Base-by-base conservation (phyloP, 1,284 basidiomycete genomes). In the Coniferiporia sulphurascens region DNA sequence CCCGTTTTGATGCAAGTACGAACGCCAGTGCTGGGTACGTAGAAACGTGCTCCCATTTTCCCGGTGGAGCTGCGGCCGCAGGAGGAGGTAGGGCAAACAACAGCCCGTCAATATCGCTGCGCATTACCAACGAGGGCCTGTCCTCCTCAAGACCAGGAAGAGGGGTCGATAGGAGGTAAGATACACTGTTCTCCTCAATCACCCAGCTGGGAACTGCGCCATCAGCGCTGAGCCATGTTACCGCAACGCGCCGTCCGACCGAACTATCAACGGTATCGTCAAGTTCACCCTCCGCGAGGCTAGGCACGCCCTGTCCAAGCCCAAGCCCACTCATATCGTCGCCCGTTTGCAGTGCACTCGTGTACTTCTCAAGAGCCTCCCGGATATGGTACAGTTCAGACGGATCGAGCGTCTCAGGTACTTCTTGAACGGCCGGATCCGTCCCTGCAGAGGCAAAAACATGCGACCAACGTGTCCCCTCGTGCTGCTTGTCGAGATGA, bases 11-110 rank as follows among this genome's bases (percentile, higher is more conserved):
- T 1, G 94, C 93, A 34, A 99, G 79, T 17, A 98, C 96, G 69
- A 98, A 99, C 0, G 92, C 82, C 3, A 99, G 81, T 0, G 95
- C 96, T 4, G 92, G 87, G 70, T 87, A 93, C 0, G 94, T 97
- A 9, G 83, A 79, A 1, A 73, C 72, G 70, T 98, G 95, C 45
- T 65, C 74, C 95, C 95, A 98, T 27, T 59, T 64, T 6, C 73
- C 72, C 48, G 76, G 50, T 52, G 68, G 59, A 41, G 69, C 62
- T 53, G 65, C 44, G 13, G 45, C 45, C 21, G 65, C 58, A 6
- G 63, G 65, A 1, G 69, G 65, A 21, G 68, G 63, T 8, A 87
- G 46, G 17, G 27, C 2, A 12, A 48, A 55, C 32, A 91, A 73
- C 0, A 86, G 77, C 0, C 95, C 96, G 67, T 98, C 95, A 21